Conservation (phyloP, 73 alveolate genomes). For the Paraurostyla sp. region DNA sequence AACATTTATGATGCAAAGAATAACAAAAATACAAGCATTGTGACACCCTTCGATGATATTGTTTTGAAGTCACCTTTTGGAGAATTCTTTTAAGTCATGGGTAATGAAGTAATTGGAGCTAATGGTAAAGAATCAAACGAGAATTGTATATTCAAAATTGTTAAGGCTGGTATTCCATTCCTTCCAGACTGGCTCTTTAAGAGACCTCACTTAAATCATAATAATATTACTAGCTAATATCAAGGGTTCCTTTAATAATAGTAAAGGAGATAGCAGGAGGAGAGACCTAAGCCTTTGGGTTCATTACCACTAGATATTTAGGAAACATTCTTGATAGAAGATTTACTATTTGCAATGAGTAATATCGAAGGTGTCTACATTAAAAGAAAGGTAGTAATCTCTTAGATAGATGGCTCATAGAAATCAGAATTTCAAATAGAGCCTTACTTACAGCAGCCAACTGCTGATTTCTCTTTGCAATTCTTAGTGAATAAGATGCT, state of each 20-base stretch:
- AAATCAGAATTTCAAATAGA: conserved; percentile 90
- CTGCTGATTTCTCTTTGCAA: conserved; percentile 95
- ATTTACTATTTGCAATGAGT: conserved; percentile 92
- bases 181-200: conserved; percentile 95
- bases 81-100: conserved; percentile 71
- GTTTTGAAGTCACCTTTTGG: conserved; percentile 75
- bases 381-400: conserved; percentile 79
- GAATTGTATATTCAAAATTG: conserved; percentile 92
- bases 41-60: conserved; percentile 81
- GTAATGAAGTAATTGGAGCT: conserved; percentile 78
- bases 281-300: conserved; percentile 91
- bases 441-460: conserved; percentile 92
- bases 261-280: conserved; percentile 68
- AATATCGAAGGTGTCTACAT: conserved; percentile 96
- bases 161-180: conserved; percentile 89
- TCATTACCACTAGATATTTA: conserved; percentile 83
- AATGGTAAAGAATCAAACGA: conserved; percentile 88
- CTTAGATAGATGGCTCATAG: conserved; percentile 73
- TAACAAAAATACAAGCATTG: conserved; percentile 73
- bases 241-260: conserved; percentile 56
- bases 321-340: conserved; percentile 94
- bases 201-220: conserved; percentile 89
- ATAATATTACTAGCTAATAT: conserved; percentile 62
- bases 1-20: conserved; percentile 68
- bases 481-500: conserved; percentile 89